Conservation (phyloP, 768 basidiomycete species). For the Tricholoma sp. region DNA sequence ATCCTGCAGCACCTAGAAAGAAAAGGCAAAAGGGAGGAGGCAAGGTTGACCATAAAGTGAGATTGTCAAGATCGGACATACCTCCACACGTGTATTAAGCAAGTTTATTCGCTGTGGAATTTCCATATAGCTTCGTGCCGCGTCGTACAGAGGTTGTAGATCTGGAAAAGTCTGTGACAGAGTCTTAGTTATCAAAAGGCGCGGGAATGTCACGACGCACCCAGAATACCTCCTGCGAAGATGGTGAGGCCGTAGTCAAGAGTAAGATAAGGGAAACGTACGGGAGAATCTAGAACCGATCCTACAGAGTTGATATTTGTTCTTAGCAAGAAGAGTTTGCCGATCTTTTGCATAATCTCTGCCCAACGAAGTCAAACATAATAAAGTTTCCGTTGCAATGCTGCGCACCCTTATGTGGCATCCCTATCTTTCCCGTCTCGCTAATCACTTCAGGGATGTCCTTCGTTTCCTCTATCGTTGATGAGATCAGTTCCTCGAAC, state of each 20-base stretch:
- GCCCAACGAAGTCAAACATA: slow-evolving; percentile 9
- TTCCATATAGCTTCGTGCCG: slow-evolving; percentile 90
- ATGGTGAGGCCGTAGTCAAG: not conserved
- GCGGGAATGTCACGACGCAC: slow-evolving; percentile 35
- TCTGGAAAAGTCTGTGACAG: slow-evolving; percentile 81
- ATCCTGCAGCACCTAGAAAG: slow-evolving; percentile 80
- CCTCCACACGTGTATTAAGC: slow-evolving; percentile 91
- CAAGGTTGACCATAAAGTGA: slow-evolving; percentile 1
- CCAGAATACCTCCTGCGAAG: slow-evolving; percentile 86
- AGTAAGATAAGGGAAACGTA: slow-evolving; percentile 22
- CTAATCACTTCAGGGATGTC: slow-evolving; percentile 92
- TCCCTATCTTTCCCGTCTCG: slow-evolving; percentile 92
- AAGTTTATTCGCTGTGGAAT: slow-evolving; percentile 91
- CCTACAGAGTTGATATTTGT: slow-evolving; percentile 96
- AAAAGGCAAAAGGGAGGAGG: not conserved
- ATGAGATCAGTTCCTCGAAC: slow-evolving; percentile 91
- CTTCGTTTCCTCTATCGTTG: slow-evolving; percentile 94
- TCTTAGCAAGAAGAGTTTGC: slow-evolving; percentile 86
- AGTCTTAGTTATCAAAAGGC: not conserved
- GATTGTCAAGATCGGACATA: slow-evolving; percentile 25
- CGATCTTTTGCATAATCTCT: slow-evolving; percentile 98
- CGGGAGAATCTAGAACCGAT: slow-evolving; percentile 93
- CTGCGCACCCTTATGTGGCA: slow-evolving; percentile 67
- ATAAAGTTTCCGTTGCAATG: slow-evolving; percentile 8
- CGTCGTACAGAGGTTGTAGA: slow-evolving; percentile 91